These are phyloP conservation scores for Verbascum thapsus DNA, from an alignment of 257 asterid species.

Conservation along the genomic window DNA sequence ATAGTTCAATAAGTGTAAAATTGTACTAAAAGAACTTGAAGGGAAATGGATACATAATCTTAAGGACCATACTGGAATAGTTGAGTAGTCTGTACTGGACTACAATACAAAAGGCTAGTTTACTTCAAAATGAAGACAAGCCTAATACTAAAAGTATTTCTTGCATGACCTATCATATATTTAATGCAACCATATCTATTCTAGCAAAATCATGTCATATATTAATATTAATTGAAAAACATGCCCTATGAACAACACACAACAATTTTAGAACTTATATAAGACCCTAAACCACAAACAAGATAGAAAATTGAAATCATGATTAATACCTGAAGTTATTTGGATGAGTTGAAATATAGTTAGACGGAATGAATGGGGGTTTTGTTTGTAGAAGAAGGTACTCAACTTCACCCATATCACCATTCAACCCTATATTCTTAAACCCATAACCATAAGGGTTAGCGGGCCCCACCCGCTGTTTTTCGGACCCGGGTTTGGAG, in stretches of 20 bases:
- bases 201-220: too few species aligned
- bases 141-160: neutral
- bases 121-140: constrained; percentile 16
- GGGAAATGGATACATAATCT: too few species aligned
- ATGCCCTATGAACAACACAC: too few species aligned
- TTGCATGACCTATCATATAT: constrained; percentile 22
- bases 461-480: constrained; percentile 56
- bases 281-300: too few species aligned
- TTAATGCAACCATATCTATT: too few species aligned
- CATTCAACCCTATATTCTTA: constrained; percentile 70
- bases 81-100: neutral
- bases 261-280: too few species aligned
- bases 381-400: constrained; percentile 64
- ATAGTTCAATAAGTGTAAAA: neutral
- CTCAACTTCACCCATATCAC: constrained; percentile 76
- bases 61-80: constrained; percentile 1
- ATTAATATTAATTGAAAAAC: too few species aligned
- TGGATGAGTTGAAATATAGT: too few species aligned
- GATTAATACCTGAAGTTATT: constrained; percentile 57
- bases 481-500: constrained; percentile 52
- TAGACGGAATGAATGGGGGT: constrained; percentile 36
- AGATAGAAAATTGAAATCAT: neutral
- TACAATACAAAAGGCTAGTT: constrained; percentile 23
- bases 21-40: too few species aligned
- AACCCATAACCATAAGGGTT: constrained; percentile 72